Evolutionary conservation across 1,284 basidiomycete genomes (phyloP), one percentile per base, ranked within the genome.

Genomic region (Ustilago esculenta): DNA sequence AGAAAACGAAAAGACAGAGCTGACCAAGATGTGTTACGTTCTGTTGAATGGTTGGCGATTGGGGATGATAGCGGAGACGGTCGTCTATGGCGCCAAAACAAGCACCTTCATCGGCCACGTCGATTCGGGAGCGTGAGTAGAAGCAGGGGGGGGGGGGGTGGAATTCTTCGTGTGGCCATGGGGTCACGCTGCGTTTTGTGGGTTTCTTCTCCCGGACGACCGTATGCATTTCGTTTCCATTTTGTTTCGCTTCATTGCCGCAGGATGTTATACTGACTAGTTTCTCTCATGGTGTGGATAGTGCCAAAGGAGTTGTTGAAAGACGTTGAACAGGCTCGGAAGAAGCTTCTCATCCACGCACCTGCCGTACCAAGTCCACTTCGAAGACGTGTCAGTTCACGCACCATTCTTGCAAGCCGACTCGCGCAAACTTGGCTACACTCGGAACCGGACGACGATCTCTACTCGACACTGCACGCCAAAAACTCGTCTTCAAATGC

Each of bases 41-140:
- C n/a, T n/a, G n/a, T 29, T 29, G 27, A 7, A 29, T 29, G 6
- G 27, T 14, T 35, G 43, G n/a, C 4, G 18, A 25, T 29, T 33
- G 1, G 20, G 33, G 15, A 14, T 44, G 17, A 35, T 41, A 72
- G 69, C 51, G 49, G 25, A 56, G 72, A 41, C 61, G 67, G 6
- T 64, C 63, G 12, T 67, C 63, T 15, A 67, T 70, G 63, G 72
- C 61, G 17, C 72, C 67, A 17, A 69, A 59, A 45, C 51, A 59
- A 27, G 58, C 51, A 3, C 59, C 72, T 15, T 33, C 54, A 14
- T 48, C 58, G 18, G 61, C 44, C 34, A 61, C 66, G 36, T 43
- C 58, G 36, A 63, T 59, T 24, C 57, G 71, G 49, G 63, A 69
- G 57, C 65, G 71, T 73, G 71, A 73, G 71, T 73, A 69, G 42